Base-by-base conservation (phyloP, 1,284 basidiomycete species). In the Sporisorium reilianum region DNA sequence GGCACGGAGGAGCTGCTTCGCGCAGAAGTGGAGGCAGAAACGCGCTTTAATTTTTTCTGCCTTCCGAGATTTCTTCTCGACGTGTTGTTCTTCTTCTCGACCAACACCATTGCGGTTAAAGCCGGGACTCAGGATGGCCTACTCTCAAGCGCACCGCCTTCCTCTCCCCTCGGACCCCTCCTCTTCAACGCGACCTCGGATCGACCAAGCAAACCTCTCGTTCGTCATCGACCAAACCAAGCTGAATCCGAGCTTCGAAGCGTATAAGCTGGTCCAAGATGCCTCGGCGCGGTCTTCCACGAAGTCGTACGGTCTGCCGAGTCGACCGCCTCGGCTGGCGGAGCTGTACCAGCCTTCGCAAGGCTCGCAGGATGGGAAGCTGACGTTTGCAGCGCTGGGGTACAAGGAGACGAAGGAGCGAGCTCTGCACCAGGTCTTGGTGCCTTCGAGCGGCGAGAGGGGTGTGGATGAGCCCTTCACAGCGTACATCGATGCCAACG, bases 331-430 rank as follows among this genome's bases (percentile, higher is more conserved):
- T 3, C 45, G 45, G 2, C 56, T 77, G 12, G 22, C 32, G 4
- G 55, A 66, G n/a, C 40, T 71, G 11, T 79, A 68, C 22, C 52
- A 66, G 30, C 30, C 66, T 23, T 6, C 20, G n/a, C 26, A 30
- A 22, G 23, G 6, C n/a, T 16, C 12, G 1, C 34, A 25, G 10
- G 50, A 42, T 5, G 67, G 61, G 0, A 69, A 52, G 3, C 26
- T 69, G 20, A 64, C 54, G 0, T 61, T 64, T 44, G 41, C 56
- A 0, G 61, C 44, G 0, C 36, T 78, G 3, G 72, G 72, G 9
- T 75, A 66, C 40, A 78, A 72, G 55, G 57, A 78, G 59, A 68
- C 72, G 5, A 78, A 78, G 42, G 72, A 67, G 23, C 58, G 75
- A 36, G 60, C 66, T 1, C 42, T 64, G 41, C 59, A 71, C 48